Conservation (phyloP, 2,329 filamentous ascomycete genomes). For the Aspergillus sp. region DNA sequence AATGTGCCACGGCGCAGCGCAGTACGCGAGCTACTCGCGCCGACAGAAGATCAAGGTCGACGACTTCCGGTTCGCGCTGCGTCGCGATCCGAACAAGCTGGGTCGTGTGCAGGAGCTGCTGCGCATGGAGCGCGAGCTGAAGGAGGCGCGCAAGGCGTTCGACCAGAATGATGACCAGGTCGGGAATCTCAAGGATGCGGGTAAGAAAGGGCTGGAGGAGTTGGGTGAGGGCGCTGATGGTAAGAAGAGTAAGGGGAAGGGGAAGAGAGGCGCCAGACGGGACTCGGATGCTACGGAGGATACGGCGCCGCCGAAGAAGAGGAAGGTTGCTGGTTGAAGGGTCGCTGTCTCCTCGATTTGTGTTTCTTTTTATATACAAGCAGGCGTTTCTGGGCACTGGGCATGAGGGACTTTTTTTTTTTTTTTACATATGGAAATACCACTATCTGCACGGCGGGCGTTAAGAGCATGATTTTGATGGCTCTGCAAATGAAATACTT, state of each 20-base stretch:
- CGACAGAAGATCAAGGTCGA: slow-evolving; percentile 98
- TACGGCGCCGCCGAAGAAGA: slow-evolving; percentile 33
- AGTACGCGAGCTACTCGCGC: slow-evolving; percentile 79
- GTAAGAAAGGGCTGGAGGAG: slow-evolving; percentile 35
- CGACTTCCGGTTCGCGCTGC: slow-evolving; percentile 92
- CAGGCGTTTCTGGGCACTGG: background rate
- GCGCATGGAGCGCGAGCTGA: slow-evolving; percentile 83
- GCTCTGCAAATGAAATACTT: background rate
- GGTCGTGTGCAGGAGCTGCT: slow-evolving; percentile 88
- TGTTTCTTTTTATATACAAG: background rate
- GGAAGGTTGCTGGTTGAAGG: slow-evolving; percentile 23
- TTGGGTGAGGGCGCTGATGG: slow-evolving; percentile 26
- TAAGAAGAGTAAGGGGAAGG: slow-evolving; percentile 40
- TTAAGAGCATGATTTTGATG: background rate
- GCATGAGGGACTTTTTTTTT: background rate
- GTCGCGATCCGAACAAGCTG: slow-evolving; percentile 79
- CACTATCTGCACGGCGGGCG: slow-evolving; percentile 15
- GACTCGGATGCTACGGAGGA: slow-evolving; percentile 38
- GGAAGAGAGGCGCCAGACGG: slow-evolving; percentile 31
- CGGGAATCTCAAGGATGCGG: slow-evolving; percentile 35
- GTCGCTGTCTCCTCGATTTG: background rate
- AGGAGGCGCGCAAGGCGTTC: slow-evolving; percentile 69
- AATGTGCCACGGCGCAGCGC: slow-evolving; percentile 84
- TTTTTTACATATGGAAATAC: background rate
- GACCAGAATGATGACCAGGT: slow-evolving; percentile 47